A percentile compares a stretch with the other conserved stretches of the same genome.
phyloP scores from a whole-genome alignment of 2,329 filamentous ascomycete genomes.

The Westerdykella sp. region DNA sequence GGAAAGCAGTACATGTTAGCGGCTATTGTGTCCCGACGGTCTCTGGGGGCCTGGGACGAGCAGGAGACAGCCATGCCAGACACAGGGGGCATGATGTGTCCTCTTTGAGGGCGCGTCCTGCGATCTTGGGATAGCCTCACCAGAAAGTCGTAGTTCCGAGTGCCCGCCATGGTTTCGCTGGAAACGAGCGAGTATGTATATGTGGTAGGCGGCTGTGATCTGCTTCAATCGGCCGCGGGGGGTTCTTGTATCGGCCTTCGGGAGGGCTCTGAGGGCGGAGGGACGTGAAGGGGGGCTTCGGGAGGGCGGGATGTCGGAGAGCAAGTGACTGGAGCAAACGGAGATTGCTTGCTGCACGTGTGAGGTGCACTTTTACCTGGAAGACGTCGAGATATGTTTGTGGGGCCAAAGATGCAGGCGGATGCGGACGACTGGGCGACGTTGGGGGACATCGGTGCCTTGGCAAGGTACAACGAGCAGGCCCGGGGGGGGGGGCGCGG shows the following conservation, averaged over 20 bases:
- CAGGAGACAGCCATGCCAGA: not conserved
- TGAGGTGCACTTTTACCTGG: constrained; percentile 8
- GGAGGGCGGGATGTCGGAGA: not conserved
- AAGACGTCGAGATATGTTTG: constrained; percentile 5
- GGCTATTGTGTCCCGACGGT: constrained; percentile 2
- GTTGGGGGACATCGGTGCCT: constrained; percentile 4
- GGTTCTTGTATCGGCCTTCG: constrained; percentile 4
- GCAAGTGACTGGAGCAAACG: not conserved
- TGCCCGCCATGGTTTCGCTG: constrained; percentile 69
- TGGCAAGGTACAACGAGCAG: not conserved
- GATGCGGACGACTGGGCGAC: not conserved
- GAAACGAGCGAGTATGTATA: constrained; percentile 11
- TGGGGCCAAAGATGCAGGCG: not conserved
- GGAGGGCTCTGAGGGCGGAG: constrained; percentile 1
- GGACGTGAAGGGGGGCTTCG: not conserved
- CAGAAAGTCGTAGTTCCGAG: constrained; percentile 98
- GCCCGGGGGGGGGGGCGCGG: constrained; percentile 5
- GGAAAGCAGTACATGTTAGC: not conserved
- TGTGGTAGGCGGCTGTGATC: constrained; percentile 20
- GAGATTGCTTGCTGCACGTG: not conserved
- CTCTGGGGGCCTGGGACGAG: not conserved
- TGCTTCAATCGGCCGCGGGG: constrained; percentile 14
- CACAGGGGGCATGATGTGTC: too few species aligned
- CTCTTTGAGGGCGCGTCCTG: too few species aligned
- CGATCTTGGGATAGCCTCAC: constrained; percentile 50